Evolutionary conservation across 2,329 filamentous ascomycete genomes (phyloP), one percentile per base, ranked within the genome.

Genomic region (Tricladium varicosporioides): DNA sequence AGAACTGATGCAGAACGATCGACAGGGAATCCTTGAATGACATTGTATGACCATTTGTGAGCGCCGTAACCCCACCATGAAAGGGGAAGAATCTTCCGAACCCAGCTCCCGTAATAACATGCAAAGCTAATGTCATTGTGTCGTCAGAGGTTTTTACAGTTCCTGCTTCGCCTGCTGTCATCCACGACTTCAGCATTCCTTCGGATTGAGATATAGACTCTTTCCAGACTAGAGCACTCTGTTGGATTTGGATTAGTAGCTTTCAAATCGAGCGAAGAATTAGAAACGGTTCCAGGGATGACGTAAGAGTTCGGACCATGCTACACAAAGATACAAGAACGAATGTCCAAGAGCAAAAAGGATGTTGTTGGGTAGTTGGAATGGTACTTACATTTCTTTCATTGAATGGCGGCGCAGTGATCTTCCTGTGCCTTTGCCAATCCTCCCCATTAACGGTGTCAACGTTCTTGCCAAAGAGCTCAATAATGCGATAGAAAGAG

Each of bases 21-120:
- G 49, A 15, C 9, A 60, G 53, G 16, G 52, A 27, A 11, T 56
- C 52, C 33, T 3, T 61, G 56, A 16, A 62, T 53, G 5, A 66
- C 48, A 16, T 56, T 19, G 1, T 43, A 32, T 19, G 56, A 49
- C 51, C 61, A 56, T 32, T 62, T 62, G 2, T 60, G 56, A 53
- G 44, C 2, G 18, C 32, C n/a, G 36, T 15, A 16, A 48, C 19
- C 8, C 40, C 47, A n/a, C 33, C 44, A 14, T 43, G 19, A 22
- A 60, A 60, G 5, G 31, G 16, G 47, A 60, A 58, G 8, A 33
- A 49, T 18, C 53, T 53, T 13, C 60, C 78, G 60, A 81, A 81
- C 2, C 78, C 78, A 51, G 79, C 78, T 51, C 73, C 71, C 61
- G 76, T 79, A 60, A 81, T 80, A 40, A 81, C 74, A 63, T 80